Evolutionary conservation across 768 basidiomycete genomes (phyloP).

Genomic region (Lentinus tigrinus): DNA sequence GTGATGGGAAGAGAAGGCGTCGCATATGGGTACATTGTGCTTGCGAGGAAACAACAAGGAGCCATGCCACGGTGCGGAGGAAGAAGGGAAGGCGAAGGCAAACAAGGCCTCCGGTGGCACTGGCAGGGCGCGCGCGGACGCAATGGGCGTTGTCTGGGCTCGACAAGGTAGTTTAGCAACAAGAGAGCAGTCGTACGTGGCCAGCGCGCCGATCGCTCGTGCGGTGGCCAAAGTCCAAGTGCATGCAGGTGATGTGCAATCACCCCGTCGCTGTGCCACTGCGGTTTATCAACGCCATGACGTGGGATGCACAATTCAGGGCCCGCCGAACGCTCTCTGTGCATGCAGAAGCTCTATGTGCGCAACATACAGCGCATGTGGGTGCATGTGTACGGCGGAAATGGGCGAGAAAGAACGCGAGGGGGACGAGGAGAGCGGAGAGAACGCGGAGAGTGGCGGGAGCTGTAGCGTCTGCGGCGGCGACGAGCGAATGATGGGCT

Average conservation of each 20-base stretch:
- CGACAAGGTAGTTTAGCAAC: conserved; percentile 9
- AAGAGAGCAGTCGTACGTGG: not conserved
- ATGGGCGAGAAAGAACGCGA: not conserved
- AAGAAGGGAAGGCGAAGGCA: conserved; percentile 3
- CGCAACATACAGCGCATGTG: no score
- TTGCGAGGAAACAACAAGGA: conserved; percentile 7
- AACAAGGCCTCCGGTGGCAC: not conserved
- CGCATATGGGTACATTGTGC: conserved; percentile 14
- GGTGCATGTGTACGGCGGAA: not conserved
- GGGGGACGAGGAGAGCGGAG: not conserved
- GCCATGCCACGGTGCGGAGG: not conserved
- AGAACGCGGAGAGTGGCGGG: not conserved
- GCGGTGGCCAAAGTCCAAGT: not conserved
- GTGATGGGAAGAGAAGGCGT: conserved; percentile 9
- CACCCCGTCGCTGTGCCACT: conserved; percentile 5
- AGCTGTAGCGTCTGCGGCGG: not conserved
- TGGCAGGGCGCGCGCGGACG: not conserved
- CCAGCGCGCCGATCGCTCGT: not conserved
- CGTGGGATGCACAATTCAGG: no score
- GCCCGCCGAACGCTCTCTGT: not conserved
- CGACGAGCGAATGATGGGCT: conserved; percentile 3
- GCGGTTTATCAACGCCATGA: conserved; percentile 15
- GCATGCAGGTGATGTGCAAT: not conserved
- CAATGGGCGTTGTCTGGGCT: not conserved
- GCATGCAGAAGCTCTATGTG: not conserved